These are phyloP conservation scores for Alternaria sp. DNA, from an alignment of 2,329 filamentous ascomycete species.

Conservation along the genomic window DNA sequence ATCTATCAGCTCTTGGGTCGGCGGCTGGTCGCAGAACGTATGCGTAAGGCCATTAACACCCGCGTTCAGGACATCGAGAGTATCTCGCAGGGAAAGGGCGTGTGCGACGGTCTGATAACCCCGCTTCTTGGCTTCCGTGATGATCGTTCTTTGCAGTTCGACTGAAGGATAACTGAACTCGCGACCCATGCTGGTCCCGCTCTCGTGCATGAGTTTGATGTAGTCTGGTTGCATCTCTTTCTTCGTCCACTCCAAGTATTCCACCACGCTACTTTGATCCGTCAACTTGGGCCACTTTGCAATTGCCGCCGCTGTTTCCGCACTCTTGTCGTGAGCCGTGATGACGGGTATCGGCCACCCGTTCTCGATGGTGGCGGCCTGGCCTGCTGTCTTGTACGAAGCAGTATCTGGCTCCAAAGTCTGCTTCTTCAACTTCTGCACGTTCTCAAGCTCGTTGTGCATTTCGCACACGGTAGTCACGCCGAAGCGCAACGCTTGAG, in stretches of 20 bases:
- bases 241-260: slow-evolving; percentile 51
- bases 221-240: slow-evolving; percentile 54
- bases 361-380: slow-evolving; percentile 58
- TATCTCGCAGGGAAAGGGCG: slow-evolving; percentile 48
- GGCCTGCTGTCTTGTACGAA: slow-evolving; percentile 57
- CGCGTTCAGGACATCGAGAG: slow-evolving; percentile 49
- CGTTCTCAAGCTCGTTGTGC: slow-evolving; percentile 48
- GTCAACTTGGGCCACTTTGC: slow-evolving; percentile 57
- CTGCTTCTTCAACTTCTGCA: slow-evolving; percentile 37
- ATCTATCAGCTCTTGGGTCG: slow-evolving; percentile 48
- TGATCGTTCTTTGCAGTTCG: slow-evolving; percentile 54
- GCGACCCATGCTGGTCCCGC: slow-evolving; percentile 49
- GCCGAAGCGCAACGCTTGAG: slow-evolving; percentile 57
- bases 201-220: slow-evolving; percentile 61
- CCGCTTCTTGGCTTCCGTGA: slow-evolving; percentile 48
- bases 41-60: slow-evolving; percentile 55
- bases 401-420: slow-evolving; percentile 46
- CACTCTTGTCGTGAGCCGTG: slow-evolving; percentile 46
- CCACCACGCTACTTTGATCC: slow-evolving; percentile 49
- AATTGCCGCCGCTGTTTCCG: slow-evolving; percentile 48
- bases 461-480: slow-evolving; percentile 61
- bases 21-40: slow-evolving; percentile 50
- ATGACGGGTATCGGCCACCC: slow-evolving; percentile 59
- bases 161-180: slow-evolving; percentile 49
- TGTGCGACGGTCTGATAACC: slow-evolving; percentile 52